Evolutionary conservation across 2,329 filamentous ascomycete species (phyloP), one percentile per base, ranked within the genome.

Genomic region (Trichoderma afroharzianum): DNA sequence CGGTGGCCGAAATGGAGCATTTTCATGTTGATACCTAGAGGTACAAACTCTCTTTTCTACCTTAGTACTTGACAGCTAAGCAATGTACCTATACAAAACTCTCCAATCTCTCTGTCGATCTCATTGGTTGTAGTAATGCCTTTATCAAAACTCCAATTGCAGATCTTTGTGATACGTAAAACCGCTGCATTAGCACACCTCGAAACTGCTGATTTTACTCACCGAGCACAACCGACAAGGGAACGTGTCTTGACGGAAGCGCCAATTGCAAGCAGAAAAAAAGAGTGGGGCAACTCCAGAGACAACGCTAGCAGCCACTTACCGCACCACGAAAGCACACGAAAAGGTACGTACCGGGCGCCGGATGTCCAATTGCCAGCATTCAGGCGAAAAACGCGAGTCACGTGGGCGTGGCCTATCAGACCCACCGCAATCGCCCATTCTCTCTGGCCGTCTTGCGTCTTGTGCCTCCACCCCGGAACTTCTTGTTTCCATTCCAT

Each of bases 391-490:
- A 66, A 64, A 71, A 53, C 21, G 30, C 70, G 43, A 50, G 71
- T 72, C 71, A 72, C 71, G 71, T 72, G 71, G 15, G 39, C 32
- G 18, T 50, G 68, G 33, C 66, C 70, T 72, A 70, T 70, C 71
- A 50, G 71, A 59, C 71, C 71, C 71, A 70, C 71, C 50, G 36
- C 71, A 72, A 64, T 70, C 71, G 71, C 71, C 68, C 66, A 72
- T 70, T 70, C 71, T 63, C 69, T 70, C 71, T 72, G 61, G 63
- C 30, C 70, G 63, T 62, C 70, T 68, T 71, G 66, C 71, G 66
- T 66, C 71, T 70, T 70, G 71, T 75, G 73, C 74, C 74, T 80
- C 78, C 78, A 76, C 76, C 75, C 76, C 73, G 74, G 77, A 73
- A 76, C 24, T 32, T 62, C 43, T 69, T 68, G 77, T 76, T 59